Evolutionary conservation across 345 rosid genomes (phyloP).

Genomic region (Anacardium occidentale): DNA sequence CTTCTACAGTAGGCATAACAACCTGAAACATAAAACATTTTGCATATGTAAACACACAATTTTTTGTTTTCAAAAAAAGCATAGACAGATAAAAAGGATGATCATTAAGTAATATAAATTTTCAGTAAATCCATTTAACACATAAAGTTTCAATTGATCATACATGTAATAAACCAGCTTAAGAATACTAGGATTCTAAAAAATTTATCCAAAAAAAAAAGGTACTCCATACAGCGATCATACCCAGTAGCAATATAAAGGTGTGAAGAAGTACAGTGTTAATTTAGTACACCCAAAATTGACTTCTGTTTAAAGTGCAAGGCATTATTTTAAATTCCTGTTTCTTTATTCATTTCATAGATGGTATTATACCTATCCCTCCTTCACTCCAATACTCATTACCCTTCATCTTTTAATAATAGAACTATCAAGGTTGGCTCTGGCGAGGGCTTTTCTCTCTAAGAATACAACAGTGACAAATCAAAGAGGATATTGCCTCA

Average conservation of each 20-base stretch:
- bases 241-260: not conserved
- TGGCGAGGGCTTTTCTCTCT: not conserved
- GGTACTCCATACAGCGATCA: too few species aligned
- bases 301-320: not conserved
- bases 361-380: not conserved
- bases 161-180: not conserved
- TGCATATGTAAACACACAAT: conserved; percentile 4
- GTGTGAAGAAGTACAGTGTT: not conserved
- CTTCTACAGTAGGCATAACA: conserved; percentile 96
- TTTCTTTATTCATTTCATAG: not conserved
- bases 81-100: not conserved
- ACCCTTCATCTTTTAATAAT: not conserved
- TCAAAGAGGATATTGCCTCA: not conserved
- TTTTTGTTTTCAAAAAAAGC: not conserved
- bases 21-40: conserved; percentile 48
- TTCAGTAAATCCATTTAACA: not conserved
- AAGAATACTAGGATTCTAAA: not conserved
- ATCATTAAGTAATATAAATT: not conserved
- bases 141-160: not conserved
- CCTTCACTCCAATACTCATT: not conserved
- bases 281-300: not conserved
- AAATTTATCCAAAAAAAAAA: not conserved
- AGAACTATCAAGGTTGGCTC: not conserved
- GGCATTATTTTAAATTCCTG: not conserved
- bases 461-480: not conserved